Base-by-base conservation (phyloP, 2,329 filamentous ascomycete species). In the Parascedosporium putredinis region DNA sequence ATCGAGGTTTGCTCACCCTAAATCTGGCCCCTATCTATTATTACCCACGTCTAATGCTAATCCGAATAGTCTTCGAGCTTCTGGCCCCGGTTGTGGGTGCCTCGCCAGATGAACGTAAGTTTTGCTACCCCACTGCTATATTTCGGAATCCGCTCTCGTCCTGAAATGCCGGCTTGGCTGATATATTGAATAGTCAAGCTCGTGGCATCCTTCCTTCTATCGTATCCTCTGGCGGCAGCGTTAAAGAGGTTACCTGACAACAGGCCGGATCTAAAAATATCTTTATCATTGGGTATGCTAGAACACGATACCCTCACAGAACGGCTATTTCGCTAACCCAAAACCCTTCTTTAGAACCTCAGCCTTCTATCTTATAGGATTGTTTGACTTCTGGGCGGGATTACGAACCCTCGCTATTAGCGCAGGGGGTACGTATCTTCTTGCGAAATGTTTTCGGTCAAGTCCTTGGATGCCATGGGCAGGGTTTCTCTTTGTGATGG, bases 381-480 rank as follows among this genome's bases (percentile, higher is more conserved):
- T 98, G 3, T 98, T 95, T 67, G 86, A 95, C 61, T 76, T 98
- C 45, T 97, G 91, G 90, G 73, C 70, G 65, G 94, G 93, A 50
- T 68, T 94, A 12, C 76, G 78, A 34, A 95, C 90, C 2, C 70
- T 98, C 34, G 64, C 86, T 52, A 82, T 95, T 62, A 89, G 87
- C 62, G 81, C 91, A 1, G 78, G 76, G 16, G 90, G 81, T 46
- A 80, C 87, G 47, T 98, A 96, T 62, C 72, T 76, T 55, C 93
- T 98, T 57, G 86, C 91, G 48, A 81, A 84, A 56, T 90, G 83
- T 63, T 72, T 97, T 42, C 78, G 88, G 56, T 66, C 64, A 31
- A 90, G 88, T 18, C 88, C 88, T 1, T 87, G 91, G 63, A 98
- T 98, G 93, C 93, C 93, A 70, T 98, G 93, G 93, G 75, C 96